Percentiles rank a stretch among this genome's conserved stretches.
phyloP scores from a whole-genome alignment of 371 early-diverging fungal genomes.

The Mucor plumbeus region DNA sequence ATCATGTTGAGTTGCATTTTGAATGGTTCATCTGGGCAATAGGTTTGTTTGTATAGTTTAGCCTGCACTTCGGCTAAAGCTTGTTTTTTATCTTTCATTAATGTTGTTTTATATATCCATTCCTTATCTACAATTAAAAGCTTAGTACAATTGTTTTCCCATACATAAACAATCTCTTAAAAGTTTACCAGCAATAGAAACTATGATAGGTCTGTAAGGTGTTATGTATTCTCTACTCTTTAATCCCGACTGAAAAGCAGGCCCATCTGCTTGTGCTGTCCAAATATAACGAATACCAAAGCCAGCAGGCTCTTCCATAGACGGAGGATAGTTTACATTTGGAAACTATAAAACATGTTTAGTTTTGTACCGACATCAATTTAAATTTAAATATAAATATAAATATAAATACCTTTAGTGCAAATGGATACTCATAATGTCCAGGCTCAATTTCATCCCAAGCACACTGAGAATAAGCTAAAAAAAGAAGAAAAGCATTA shows the following conservation, averaged over 20 bases:
- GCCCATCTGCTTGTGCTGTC: constrained; percentile 59
- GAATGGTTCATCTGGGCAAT: constrained; percentile 48
- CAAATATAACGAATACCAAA: constrained; percentile 50
- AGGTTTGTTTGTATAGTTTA: constrained; percentile 43
- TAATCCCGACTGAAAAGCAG: constrained; percentile 42
- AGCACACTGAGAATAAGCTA: constrained; percentile 48
- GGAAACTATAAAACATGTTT: constrained; percentile 32
- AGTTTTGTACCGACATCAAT: background rate
- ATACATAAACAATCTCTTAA: background rate
- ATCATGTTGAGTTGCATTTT: constrained; percentile 42
- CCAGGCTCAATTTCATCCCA: constrained; percentile 59
- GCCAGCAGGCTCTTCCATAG: constrained; percentile 43
- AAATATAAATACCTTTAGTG: constrained; percentile 47
- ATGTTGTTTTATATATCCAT: constrained; percentile 48
- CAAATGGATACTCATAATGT: constrained; percentile 54
- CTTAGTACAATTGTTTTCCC: background rate
- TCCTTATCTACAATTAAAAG: constrained; percentile 26
- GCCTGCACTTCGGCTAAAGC: constrained; percentile 47
- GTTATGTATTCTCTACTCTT: constrained; percentile 47
- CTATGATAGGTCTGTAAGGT: constrained; percentile 45
- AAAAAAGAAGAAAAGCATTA: background rate
- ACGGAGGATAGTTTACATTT: constrained; percentile 50
- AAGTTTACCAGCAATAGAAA: constrained; percentile 32
- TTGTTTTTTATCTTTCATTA: constrained; percentile 48
- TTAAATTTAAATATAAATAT: no score